Conservation (phyloP, 306 rosid species). For the Dryas octopetala region DNA sequence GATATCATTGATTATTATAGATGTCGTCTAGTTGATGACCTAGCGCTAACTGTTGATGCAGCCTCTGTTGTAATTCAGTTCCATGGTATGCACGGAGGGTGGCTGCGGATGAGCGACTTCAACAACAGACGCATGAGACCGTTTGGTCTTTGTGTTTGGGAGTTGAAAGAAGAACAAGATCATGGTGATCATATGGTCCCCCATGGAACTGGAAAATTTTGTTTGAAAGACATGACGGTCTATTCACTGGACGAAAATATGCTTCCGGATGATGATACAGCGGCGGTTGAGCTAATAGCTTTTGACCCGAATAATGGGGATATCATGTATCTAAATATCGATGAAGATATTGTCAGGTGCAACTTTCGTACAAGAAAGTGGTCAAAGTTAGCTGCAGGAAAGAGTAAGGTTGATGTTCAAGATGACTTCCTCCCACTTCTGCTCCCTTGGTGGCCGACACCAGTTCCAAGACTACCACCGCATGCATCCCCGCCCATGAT, state of each 20-base stretch:
- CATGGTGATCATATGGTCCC: neutral
- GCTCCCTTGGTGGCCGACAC: constrained; percentile 1
- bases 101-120: neutral
- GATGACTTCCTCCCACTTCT: neutral
- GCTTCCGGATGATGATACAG: neutral
- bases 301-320: neutral
- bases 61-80: neutral
- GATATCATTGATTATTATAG: neutral
- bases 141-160: neutral
- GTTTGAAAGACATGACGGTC: neutral
- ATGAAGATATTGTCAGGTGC: neutral
- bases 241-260: neutral
- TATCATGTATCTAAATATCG: neutral
- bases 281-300: neutral
- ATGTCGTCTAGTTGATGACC: no score
- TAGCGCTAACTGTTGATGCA: neutral
- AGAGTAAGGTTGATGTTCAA: no score
- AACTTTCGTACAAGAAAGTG: neutral
- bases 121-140: no score
- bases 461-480: neutral
- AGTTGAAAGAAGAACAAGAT: neutral
- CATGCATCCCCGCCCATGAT: neutral
- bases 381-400: neutral
- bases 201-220: neutral
- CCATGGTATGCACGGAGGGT: neutral